Evolutionary conservation across 2,329 filamentous ascomycete genomes (phyloP).

Genomic region (Claviceps arundinis): DNA sequence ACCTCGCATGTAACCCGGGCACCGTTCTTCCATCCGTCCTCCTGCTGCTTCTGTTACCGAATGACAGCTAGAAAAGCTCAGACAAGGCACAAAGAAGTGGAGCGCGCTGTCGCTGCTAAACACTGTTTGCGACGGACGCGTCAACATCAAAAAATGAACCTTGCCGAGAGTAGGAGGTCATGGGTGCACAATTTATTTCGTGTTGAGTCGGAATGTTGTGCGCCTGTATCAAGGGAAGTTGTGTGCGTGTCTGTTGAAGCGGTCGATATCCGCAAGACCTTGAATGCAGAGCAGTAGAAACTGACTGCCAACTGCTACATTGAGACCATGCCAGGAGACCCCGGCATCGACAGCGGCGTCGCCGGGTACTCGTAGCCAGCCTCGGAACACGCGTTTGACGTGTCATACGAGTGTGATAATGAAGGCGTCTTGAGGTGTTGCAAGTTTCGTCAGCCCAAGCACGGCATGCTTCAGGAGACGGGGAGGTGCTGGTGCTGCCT

Average conservation of each 20-base stretch:
- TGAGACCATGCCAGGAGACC: slow-evolving; percentile 44
- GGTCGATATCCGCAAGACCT: too few species aligned
- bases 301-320: slow-evolving; percentile 3
- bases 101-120: not conserved
- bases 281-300: not conserved
- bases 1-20: too few species aligned
- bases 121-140: not conserved
- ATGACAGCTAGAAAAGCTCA: not conserved
- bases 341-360: slow-evolving; percentile 62
- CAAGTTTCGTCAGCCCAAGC: slow-evolving; percentile 30
- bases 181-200: too few species aligned
- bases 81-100: not conserved
- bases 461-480: slow-evolving; percentile 28
- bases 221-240: too few species aligned
- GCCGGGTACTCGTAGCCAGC: slow-evolving; percentile 51
- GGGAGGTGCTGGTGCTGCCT: slow-evolving; percentile 25
- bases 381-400: slow-evolving; percentile 50
- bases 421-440: slow-evolving; percentile 51
- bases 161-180: not conserved
- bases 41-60: not conserved
- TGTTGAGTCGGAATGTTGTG: too few species aligned
- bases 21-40: not conserved
- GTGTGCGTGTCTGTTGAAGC: not conserved
- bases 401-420: slow-evolving; percentile 60
- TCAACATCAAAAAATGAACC: not conserved